Evolutionary conservation across 1,139 yeast species (phyloP).

Genomic region (Candida neerlandica): DNA sequence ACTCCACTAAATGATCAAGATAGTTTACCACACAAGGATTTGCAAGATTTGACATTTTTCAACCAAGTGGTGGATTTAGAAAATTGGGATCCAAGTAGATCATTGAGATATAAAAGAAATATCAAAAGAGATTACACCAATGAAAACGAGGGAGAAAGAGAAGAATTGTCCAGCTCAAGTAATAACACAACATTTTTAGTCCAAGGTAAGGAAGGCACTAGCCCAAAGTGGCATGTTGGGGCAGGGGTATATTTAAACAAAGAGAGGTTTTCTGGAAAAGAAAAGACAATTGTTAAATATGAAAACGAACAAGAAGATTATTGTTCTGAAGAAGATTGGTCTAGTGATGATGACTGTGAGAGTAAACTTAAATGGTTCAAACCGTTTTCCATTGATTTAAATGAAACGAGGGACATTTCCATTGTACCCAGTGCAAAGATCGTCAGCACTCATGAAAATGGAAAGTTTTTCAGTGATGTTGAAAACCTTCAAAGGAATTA

Average conservation of each 20-base stretch:
- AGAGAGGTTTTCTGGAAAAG: constrained; percentile 8
- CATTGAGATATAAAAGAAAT: constrained; percentile 2
- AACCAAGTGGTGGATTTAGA: constrained; percentile 10
- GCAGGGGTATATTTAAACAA: constrained; percentile 19
- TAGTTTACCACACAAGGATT: constrained; percentile 5
- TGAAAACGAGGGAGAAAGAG: background rate
- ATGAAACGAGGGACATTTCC: constrained; percentile 5
- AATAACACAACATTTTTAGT: background rate
- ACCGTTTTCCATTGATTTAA: constrained; percentile 7
- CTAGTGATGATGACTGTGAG: constrained; percentile 8
- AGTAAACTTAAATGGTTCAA: constrained; percentile 10
- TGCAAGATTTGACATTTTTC: constrained; percentile 11
- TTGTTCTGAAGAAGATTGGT: constrained; percentile 10
- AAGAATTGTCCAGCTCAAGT: background rate
- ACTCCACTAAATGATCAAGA: background rate
- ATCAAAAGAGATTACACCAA: constrained; percentile 5
- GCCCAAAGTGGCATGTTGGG: constrained; percentile 17
- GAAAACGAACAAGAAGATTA: background rate
- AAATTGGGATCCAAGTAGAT: constrained; percentile 11
- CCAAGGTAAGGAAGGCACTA: background rate
- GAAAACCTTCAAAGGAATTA: background rate
- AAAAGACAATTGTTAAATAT: background rate
- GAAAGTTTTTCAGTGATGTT: background rate
- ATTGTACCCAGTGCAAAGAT: constrained; percentile 5
- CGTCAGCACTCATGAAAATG: background rate